Evolutionary conservation across 306 rosid genomes (phyloP), one percentile per base, ranked within the genome.

Genomic region (Rubus idaeus): DNA sequence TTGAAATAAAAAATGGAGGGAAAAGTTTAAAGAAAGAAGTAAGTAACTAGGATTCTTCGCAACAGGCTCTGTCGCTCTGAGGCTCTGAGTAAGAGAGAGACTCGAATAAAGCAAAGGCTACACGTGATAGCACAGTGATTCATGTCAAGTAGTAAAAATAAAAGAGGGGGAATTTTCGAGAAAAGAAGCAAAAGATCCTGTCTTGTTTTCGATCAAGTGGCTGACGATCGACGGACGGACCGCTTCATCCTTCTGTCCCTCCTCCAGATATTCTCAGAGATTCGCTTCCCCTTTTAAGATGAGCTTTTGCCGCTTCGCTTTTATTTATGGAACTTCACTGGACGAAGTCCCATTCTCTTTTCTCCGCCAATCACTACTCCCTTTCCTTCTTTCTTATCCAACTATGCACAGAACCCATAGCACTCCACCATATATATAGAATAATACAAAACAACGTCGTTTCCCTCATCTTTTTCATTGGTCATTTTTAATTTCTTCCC

Each of bases 51-150:
- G 35, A 30, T 30, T 30, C 35, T 30, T 30, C 35, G 35, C 35
- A 30, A 30, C 35, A 30, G 35, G 35, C 35, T 30, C 35, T 30
- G 35, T 30, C 2, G 35, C 13, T 55, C 12, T n/a, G 16, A 21
- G 39, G 64, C 13, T 55, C 12, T n/a, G 16, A 21, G 39, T 39
- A 21, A 58, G 39, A 45, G 49, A 45, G 8, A 30, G 67, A 13
- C 42, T 52, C 60, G 16, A 13, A 75, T 10, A 60, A 74, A 66
- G 62, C 44, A 50, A 76, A 42, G 12, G 65, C 37, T 42, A 5
- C 81, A 58, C 67, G 50, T 68, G 75, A 77, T 20, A 57, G 62
- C 42, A 57, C 81, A 77, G 51, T 46, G n/a, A 42, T n/a, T 5
- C 46, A 18, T 41, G 75, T 39, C 12, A 42, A 21, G 58, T 13